phyloP scores from a whole-genome alignment of 352 stramenopile species.

The Phytophthora megakarya region DNA sequence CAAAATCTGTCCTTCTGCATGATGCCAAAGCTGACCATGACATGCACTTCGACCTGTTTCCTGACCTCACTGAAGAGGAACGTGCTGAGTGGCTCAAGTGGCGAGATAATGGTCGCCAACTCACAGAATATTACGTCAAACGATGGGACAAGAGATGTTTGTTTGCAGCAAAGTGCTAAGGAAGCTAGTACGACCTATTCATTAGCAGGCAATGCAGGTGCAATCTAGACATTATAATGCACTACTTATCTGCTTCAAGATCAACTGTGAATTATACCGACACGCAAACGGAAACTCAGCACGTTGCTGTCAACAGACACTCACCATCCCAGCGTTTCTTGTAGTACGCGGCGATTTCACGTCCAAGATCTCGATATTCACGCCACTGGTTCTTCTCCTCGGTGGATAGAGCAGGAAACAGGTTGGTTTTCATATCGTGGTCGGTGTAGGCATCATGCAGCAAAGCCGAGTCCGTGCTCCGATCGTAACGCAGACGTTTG shows the following conservation, averaged over 20 bases:
- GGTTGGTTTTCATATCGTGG: constrained; percentile 35
- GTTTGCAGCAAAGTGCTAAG: constrained; percentile 18
- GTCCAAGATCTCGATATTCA: constrained; percentile 22
- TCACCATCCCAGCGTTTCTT: constrained; percentile 24
- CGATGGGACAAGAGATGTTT: constrained; percentile 51
- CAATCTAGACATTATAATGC: constrained; percentile 9
- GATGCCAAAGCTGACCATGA: constrained; percentile 29
- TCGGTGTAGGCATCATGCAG: constrained; percentile 42
- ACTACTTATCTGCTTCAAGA: not conserved
- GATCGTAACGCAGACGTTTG: constrained; percentile 46
- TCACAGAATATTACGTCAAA: constrained; percentile 62
- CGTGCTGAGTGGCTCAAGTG: constrained; percentile 22
- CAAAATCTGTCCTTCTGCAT: constrained; percentile 20
- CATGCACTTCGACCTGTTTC: constrained; percentile 43
- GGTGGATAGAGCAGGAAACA: constrained; percentile 28
- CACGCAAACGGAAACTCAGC: not conserved
- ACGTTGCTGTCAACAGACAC: constrained; percentile 26
- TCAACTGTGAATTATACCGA: not conserved
- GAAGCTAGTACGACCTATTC: not conserved
- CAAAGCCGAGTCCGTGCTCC: constrained; percentile 24
- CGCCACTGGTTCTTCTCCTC: constrained; percentile 20
- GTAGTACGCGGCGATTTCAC: constrained; percentile 51
- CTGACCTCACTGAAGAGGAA: constrained; percentile 20
- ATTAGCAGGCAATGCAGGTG: constrained; percentile 5
- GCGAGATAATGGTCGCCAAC: constrained; percentile 33